phyloP scores from a whole-genome alignment of 176 grass and related monocot genomes.

The Puccinellia tenuiflora region DNA sequence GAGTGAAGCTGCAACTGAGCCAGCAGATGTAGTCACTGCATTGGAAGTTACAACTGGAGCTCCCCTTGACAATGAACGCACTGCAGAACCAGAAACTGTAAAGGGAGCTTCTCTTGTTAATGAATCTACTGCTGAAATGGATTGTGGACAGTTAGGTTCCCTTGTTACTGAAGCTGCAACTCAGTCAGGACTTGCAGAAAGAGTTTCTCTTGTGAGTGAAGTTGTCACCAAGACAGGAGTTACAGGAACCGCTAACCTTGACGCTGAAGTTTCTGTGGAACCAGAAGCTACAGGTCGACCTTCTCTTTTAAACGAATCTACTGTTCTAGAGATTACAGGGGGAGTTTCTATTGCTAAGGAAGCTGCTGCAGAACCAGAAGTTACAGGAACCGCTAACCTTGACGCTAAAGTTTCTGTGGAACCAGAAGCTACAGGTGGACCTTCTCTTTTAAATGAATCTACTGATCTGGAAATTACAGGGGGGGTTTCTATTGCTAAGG shows the following conservation, averaged over 20 bases:
- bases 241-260: background rate
- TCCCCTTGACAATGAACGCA: background rate
- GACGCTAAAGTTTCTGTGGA: background rate
- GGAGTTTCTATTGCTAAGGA: background rate
- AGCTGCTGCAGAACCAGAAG: background rate
- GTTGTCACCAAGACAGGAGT: background rate
- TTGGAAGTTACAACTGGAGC: conserved; percentile 4
- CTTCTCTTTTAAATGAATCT: conserved; percentile 21
- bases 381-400: background rate
- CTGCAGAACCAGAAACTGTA: background rate
- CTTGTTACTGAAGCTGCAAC: background rate
- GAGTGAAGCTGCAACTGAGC: background rate
- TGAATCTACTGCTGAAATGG: background rate
- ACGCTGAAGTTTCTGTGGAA: background rate
- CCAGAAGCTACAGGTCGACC: background rate
- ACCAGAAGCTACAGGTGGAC: background rate
- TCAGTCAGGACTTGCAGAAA: background rate
- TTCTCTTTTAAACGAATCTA: conserved; percentile 22
- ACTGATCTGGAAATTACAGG: conserved; percentile 4
- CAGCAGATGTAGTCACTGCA: background rate
- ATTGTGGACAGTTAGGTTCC: background rate
- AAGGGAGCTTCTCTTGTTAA: conserved; percentile 1
- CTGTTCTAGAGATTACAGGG: conserved; percentile 1
- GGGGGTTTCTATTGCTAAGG: background rate
- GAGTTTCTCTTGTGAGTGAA: conserved; percentile 11